Evolutionary conservation across 1,284 basidiomycete species (phyloP).

Genomic region (Thelephora terrestris): DNA sequence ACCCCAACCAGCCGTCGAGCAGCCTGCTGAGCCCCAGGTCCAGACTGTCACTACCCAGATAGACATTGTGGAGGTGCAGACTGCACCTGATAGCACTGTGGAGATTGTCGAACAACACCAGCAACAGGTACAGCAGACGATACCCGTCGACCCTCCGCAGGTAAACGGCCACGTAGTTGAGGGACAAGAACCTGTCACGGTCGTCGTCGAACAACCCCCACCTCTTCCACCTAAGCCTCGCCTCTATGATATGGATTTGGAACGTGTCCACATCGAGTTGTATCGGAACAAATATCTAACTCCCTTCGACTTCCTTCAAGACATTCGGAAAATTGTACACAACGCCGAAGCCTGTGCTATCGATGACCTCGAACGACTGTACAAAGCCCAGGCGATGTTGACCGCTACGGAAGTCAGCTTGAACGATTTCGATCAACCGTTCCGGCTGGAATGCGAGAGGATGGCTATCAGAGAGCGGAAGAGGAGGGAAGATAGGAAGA

Average conservation of each 20-base stretch:
- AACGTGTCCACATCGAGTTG: slow-evolving; percentile 82
- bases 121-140: slow-evolving; percentile 5
- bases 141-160: not conserved
- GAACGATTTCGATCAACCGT: slow-evolving; percentile 79
- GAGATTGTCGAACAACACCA: slow-evolving; percentile 32
- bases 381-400: slow-evolving; percentile 85
- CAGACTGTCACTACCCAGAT: slow-evolving; percentile 23
- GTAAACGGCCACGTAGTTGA: not conserved
- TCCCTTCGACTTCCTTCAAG: slow-evolving; percentile 79
- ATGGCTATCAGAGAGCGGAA: slow-evolving; percentile 78
- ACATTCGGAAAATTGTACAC: slow-evolving; percentile 81
- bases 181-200: not conserved
- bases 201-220: not conserved
- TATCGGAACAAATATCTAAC: slow-evolving; percentile 86
- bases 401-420: slow-evolving; percentile 82
- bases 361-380: slow-evolving; percentile 68
- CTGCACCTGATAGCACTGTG: slow-evolving; percentile 31
- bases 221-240: slow-evolving; percentile 18
- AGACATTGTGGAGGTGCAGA: slow-evolving; percentile 28
- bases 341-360: slow-evolving; percentile 65
- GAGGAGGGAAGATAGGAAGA: slow-evolving; percentile 50
- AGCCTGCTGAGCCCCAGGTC: slow-evolving; percentile 7
- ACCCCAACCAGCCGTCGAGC: not conserved
- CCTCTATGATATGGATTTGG: slow-evolving; percentile 80
- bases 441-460: slow-evolving; percentile 78